Evolutionary conservation across 768 basidiomycete species (phyloP).

Genomic region (Hemileccinum impolitum): DNA sequence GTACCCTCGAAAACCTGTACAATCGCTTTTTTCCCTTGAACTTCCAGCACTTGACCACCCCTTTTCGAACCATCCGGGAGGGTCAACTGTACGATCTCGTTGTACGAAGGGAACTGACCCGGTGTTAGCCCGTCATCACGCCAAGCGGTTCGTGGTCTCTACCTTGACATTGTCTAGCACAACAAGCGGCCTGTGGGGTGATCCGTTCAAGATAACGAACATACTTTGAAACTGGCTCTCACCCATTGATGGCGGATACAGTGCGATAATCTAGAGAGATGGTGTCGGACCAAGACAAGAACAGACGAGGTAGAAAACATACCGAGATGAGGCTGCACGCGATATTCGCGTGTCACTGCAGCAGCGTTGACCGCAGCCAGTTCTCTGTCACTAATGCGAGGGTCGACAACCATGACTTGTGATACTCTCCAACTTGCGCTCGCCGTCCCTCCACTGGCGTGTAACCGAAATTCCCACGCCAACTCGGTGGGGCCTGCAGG

Average conservation of each 20-base stretch:
- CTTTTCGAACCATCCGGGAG: slow-evolving; percentile 93
- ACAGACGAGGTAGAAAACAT: slow-evolving; percentile 17
- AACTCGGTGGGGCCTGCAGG: not conserved
- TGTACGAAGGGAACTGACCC: slow-evolving; percentile 89
- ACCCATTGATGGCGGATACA: slow-evolving; percentile 99
- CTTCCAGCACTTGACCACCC: slow-evolving; percentile 96
- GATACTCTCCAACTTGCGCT: slow-evolving; percentile 12
- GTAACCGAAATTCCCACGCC: slow-evolving; percentile 23
- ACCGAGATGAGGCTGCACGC: slow-evolving; percentile 88
- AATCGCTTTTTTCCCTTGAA: slow-evolving; percentile 97
- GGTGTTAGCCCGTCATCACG: slow-evolving; percentile 12
- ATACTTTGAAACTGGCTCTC: slow-evolving; percentile 26
- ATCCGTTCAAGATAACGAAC: slow-evolving; percentile 9
- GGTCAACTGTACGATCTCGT: slow-evolving; percentile 95
- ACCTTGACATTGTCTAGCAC: slow-evolving; percentile 99
- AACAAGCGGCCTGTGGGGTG: slow-evolving; percentile 75
- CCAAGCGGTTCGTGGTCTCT: slow-evolving; percentile 18
- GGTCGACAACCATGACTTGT: slow-evolving; percentile 39
- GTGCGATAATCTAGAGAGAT: slow-evolving; percentile 80
- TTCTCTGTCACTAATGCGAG: slow-evolving; percentile 69
- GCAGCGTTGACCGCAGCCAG: slow-evolving; percentile 81
- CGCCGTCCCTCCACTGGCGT: slow-evolving; percentile 5
- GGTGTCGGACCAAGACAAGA: slow-evolving; percentile 4
- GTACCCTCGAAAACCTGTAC: slow-evolving; percentile 99
- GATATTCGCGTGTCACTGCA: slow-evolving; percentile 85